Evolutionary conservation across 768 basidiomycete genomes (phyloP), one percentile per base, ranked within the genome.

Genomic region (Lentinus tigrinus): DNA sequence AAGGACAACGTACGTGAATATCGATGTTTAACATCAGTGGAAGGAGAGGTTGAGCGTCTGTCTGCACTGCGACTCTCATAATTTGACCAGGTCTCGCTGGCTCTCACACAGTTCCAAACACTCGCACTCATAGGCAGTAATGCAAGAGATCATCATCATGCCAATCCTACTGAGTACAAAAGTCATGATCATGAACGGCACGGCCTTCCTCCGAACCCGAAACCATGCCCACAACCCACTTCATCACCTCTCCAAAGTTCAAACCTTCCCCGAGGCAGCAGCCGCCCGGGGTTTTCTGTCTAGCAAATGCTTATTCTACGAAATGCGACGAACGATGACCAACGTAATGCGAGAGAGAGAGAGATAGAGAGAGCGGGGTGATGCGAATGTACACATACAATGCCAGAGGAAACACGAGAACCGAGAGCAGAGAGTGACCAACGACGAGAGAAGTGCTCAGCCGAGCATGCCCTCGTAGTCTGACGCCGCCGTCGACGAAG

Each of bases 401-500:
- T 47, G 47, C 47, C 51, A 19, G 6, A 5, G 23, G 21, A 21
- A 16, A 7, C 38, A 36, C 52, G 52, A 44, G 6, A 27, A 6
- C 38, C n/a, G 37, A 21, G 37, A 26, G 4, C 39, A 56, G 16
- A 19, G 10, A 34, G 37, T 28, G 23, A 27, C 43, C 49, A 52
- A 21, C 34, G 19, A 26, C 27, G 42, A 19, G n/a, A 24, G 36
- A n/a, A 14, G 19, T 36, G 52, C 55, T 69, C 65, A 72, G n/a
- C 72, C 72, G 47, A 69, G 63, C 58, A 72, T 68, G 37, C 70
- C 69, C 63, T 70, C 70, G 26, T 65, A 66, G 47, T 74, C 74
- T 27, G 73, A 74, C 50, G 65, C 58, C 13, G 74, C 74, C 6
- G 71, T 61, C 2, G 72, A 69, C 26, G 71, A 75, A 39, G 67